These are phyloP conservation scores for Syzygium syzygioides DNA, from an alignment of 441 rosid species.

Conservation along the genomic window DNA sequence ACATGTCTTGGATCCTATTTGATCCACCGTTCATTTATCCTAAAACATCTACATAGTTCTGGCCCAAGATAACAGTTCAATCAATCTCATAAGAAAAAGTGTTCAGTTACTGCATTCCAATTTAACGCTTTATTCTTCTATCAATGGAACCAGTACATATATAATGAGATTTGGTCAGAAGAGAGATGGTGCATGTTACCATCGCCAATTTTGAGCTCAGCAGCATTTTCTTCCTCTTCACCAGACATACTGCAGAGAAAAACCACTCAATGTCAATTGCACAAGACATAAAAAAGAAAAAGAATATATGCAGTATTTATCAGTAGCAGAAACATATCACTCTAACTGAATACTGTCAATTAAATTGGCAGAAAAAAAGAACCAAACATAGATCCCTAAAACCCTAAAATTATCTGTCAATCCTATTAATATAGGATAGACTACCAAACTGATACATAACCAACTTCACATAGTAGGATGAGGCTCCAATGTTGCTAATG, in stretches of 20 bases:
- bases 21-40: neutral
- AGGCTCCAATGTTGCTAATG: neutral
- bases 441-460: neutral
- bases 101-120: neutral
- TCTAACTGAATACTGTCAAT: neutral
- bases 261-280: neutral
- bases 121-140: neutral
- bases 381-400: neutral
- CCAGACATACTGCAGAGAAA: constrained; percentile 52
- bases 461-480: neutral
- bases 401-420: neutral
- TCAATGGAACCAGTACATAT: neutral
- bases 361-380: neutral
- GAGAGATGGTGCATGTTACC: constrained; percentile 27
- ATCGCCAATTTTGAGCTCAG: constrained; percentile 97
- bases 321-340: neutral
- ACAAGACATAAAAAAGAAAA: neutral
- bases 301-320: neutral
- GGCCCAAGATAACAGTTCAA: neutral
- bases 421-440: neutral
- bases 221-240: constrained; percentile 96
- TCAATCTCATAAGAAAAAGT: neutral
- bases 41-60: neutral
- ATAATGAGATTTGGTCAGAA: neutral
- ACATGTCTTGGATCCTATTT: neutral